A percentile compares a stretch with the other conserved stretches of the same genome.
phyloP scores from a whole-genome alignment of 2,329 filamentous ascomycete genomes.

The Diaporthe batatas region DNA sequence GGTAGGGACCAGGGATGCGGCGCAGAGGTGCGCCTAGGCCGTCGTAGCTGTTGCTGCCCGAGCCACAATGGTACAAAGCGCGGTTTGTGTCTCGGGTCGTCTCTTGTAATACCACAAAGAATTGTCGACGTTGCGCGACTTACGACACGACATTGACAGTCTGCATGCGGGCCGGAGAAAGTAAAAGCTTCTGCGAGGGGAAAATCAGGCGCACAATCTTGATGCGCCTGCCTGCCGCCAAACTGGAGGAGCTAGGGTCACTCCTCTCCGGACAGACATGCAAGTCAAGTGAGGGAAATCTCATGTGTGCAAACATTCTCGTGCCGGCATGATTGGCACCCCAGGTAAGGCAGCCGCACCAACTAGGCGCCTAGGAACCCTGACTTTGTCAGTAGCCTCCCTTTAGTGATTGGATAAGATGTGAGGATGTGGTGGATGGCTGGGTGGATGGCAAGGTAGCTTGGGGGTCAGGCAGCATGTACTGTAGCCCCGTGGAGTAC shows the following conservation, averaged over 20 bases:
- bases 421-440: conserved; percentile 10
- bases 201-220: not conserved
- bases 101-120: conserved; percentile 28
- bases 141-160: conserved; percentile 2
- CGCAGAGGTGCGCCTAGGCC: conserved; percentile 31
- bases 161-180: conserved; percentile 18
- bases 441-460: conserved; percentile 7
- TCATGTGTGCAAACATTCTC: conserved; percentile 38
- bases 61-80: conserved; percentile 36
- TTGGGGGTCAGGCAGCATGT: conserved; percentile 24
- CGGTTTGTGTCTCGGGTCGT: conserved; percentile 32
- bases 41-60: conserved; percentile 41
- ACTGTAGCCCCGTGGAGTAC: conserved; percentile 21
- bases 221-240: not conserved
- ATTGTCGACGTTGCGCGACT: conserved; percentile 15
- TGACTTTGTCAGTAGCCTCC: conserved; percentile 33
- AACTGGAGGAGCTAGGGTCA: not conserved
- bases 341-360: conserved; percentile 28
- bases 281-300: conserved; percentile 40
- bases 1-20: conserved; percentile 36
- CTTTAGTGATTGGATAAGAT: conserved; percentile 32
- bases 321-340: conserved; percentile 34
- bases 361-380: conserved; percentile 28
- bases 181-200: conserved; percentile 7
- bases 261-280: not conserved